Conservation (phyloP, 2,329 filamentous ascomycete genomes). For the Fusarium dimerum region DNA sequence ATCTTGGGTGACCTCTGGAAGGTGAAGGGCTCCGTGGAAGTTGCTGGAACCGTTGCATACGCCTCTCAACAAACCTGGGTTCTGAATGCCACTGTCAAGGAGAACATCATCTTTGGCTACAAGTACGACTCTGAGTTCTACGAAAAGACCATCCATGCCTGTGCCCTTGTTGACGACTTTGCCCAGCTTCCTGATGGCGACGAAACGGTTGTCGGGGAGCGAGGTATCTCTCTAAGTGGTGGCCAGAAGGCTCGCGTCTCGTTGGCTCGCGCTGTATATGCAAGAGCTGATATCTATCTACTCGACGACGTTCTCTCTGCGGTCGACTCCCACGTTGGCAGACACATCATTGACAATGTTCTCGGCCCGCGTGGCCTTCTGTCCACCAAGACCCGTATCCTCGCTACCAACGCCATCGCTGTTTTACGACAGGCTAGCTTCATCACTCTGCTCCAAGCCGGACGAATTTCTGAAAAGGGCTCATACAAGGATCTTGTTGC, state of each 20-base stretch:
- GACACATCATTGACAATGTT: constrained; percentile 93
- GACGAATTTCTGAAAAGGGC: constrained; percentile 80
- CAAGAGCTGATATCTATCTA: constrained; percentile 92
- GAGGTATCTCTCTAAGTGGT: constrained; percentile 92
- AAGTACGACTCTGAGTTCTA: constrained; percentile 93
- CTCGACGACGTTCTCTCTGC: constrained; percentile 93
- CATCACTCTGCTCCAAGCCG: constrained; percentile 81
- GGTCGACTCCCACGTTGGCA: constrained; percentile 96
- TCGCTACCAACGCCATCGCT: constrained; percentile 93
- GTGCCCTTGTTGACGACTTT: constrained; percentile 89
- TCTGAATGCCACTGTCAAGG: constrained; percentile 95
- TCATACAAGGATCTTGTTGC: constrained; percentile 90
- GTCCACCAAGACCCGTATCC: constrained; percentile 81
- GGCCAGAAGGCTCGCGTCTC: constrained; percentile 95
- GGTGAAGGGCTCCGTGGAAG: constrained; percentile 75
- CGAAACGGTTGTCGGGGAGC: constrained; percentile 93
- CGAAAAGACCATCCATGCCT: constrained; percentile 87
- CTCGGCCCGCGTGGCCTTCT: constrained; percentile 83
- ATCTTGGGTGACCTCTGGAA: constrained; percentile 94
- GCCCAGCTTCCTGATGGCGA: constrained; percentile 91
- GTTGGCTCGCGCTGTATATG: constrained; percentile 91
- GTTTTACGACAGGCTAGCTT: constrained; percentile 88
- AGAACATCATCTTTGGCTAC: constrained; percentile 97
- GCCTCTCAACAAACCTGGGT: constrained; percentile 94
- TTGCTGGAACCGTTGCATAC: constrained; percentile 84